Evolutionary conservation across 768 basidiomycete genomes (phyloP), one percentile per base, ranked within the genome.

Genomic region (Boletus pseudopeckii): DNA sequence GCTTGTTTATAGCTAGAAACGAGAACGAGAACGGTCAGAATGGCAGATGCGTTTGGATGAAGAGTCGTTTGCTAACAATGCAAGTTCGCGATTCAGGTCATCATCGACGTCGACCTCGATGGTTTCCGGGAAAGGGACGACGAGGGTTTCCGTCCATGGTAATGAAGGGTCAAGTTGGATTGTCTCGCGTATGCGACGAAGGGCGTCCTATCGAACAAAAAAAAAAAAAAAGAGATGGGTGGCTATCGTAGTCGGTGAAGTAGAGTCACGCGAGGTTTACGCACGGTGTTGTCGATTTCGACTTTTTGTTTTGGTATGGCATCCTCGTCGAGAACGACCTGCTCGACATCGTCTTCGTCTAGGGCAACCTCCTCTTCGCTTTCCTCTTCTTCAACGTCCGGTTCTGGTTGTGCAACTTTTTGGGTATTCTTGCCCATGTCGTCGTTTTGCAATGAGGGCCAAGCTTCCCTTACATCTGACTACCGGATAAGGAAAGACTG

Each of bases 21-120:
- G 8, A 33, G 15, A 34, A 32, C n/a, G 22, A 42, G 7, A 28
- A 28, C 28, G 28, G 28, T 28, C 28, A 28, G 8, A 28, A 28
- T 8, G 28, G 8, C 7, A 28, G 28, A 28, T 28, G 2, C 7
- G 28, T 9, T 28, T 28, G 8, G 10, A 36, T 39, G 10, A 17
- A 13, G 5, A 7, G 1, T 6, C 9, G 9, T 26, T 36, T 18
- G 7, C 91, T 56, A 70, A 98, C 94, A 99, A 98, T 17, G 92
- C 90, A 40, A 98, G 82, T 73, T 99, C 97, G 54, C 97, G 89
- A 61, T 91, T 88, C 24, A 99, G 78, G 71, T 98, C 96, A 69
- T 94, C 89, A 48, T 89, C 71, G 24, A 92, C 85, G 59, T 92
- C 88, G 32, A 85, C 86, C 4, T 85, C 79, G 52, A 91, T 85